These are phyloP conservation scores for Microthyrium microscopicum DNA, from an alignment of 2,329 filamentous ascomycete species.

Conservation along the genomic window DNA sequence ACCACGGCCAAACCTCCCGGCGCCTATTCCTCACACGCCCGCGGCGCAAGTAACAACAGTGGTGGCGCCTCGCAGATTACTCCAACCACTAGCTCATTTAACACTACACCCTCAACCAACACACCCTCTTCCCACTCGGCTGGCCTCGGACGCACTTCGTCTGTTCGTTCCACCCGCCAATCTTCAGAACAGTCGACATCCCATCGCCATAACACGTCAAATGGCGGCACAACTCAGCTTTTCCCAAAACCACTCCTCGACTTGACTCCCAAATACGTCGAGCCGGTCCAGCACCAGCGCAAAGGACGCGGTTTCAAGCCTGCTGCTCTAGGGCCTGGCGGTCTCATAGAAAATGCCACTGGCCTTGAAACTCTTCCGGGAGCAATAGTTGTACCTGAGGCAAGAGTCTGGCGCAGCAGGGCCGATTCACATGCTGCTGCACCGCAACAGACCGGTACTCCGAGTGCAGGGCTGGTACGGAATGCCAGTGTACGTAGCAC, in stretches of 20 bases:
- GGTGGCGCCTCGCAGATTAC: not conserved
- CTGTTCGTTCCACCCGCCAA: slow-evolving; percentile 17
- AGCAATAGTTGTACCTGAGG: no score
- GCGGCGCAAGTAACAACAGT: not conserved
- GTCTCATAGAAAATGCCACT: slow-evolving; percentile 30
- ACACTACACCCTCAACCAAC: slow-evolving; percentile 25
- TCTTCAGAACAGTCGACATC: not conserved
- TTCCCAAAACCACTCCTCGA: slow-evolving; percentile 47
- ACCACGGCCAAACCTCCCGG: not conserved
- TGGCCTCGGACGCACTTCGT: slow-evolving; percentile 16
- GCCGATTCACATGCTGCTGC: no score
- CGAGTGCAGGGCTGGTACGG: no score
- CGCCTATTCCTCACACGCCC: not conserved
- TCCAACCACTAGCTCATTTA: slow-evolving; percentile 3
- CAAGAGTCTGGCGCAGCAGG: no score
- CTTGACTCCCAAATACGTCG: slow-evolving; percentile 46
- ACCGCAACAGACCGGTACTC: no score
- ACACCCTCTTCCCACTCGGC: slow-evolving; percentile 29
- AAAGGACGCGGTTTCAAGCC: slow-evolving; percentile 33
- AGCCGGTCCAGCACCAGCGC: slow-evolving; percentile 41
- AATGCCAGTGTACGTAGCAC: no score
- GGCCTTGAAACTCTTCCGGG: no score
- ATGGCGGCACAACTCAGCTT: slow-evolving; percentile 3
- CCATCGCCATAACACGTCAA: slow-evolving; percentile 3
- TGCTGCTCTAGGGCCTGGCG: slow-evolving; percentile 19